Conservation (phyloP, 495 filamentous ascomycete species). For the Trichoderma virens region DNA sequence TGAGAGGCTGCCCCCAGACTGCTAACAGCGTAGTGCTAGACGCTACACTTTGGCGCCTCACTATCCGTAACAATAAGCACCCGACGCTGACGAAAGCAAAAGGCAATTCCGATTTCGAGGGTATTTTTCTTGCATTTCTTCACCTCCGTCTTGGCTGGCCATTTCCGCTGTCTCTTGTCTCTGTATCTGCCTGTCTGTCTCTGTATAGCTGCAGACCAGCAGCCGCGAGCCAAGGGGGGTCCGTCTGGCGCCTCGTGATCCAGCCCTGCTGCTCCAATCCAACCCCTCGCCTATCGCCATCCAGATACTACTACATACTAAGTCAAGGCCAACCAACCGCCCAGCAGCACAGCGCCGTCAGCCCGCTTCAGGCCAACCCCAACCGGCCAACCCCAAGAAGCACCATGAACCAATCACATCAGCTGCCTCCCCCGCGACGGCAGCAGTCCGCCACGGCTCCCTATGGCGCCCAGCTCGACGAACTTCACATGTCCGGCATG, state of each 20-base stretch:
- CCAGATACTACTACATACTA: neutral
- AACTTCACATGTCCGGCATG: constrained; percentile 66
- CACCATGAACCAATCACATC: constrained; percentile 46
- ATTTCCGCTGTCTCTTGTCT: neutral
- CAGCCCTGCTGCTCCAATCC: neutral
- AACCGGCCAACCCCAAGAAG: neutral
- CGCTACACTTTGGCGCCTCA: neutral
- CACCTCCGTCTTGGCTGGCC: neutral
- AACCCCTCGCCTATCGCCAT: neutral
- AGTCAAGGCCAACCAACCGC: neutral
- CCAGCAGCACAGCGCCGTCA: neutral
- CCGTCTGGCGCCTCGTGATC: constrained; percentile 1
- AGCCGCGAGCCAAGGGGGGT: neutral
- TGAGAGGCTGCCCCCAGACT: neutral
- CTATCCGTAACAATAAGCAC: neutral
- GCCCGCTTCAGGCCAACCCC: neutral
- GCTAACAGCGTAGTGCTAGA: neutral
- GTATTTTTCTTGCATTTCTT: no score
- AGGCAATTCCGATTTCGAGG: no score
- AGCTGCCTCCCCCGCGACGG: constrained; percentile 36
- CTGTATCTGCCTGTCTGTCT: neutral
- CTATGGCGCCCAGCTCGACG: constrained; percentile 49
- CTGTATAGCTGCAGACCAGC: neutral
- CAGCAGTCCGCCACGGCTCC: constrained; percentile 25
- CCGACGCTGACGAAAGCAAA: constrained; percentile 1